Base-by-base conservation (phyloP, 2,329 filamentous ascomycete species). In the Capronia epimyces region DNA sequence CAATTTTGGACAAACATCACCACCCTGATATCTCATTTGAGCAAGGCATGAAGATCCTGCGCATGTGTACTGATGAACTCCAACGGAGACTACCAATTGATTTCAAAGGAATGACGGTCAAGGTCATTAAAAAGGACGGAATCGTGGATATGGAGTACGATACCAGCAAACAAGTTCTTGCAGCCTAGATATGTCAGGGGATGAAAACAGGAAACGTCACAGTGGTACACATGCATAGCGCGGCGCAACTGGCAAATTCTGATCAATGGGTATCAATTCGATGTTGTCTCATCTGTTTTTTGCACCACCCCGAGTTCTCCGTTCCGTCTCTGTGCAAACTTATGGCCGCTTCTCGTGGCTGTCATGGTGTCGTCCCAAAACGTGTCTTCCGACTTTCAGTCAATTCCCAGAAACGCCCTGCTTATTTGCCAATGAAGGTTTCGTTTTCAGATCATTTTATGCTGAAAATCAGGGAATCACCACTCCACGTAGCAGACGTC, bases 1-100 rank as follows among this genome's bases (percentile, higher is more conserved):
- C 89, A 5, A 94, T 95, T 62, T 82, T 98, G 45, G 93, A 98
- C 75, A 98, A 98, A 77, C 93, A 98, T 70, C 93, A 98, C 70
- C 87, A 96, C 66, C 91, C 93, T 42, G 86, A 96, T 66, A 97
- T 98, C 70, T 81, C 80, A 55, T 83, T 93, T 48, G 89, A 86
- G 57, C 81, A 95, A 70, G 93, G 93, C 50, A 81, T 95, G 73
- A 93, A 95, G 77, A 82, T 98, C 57, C 76, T 98, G 65, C 84
- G 82, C 64, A 86, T 96, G 84, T 98, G 93, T 75, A 93, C 88
- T 61, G 90, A 97, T 69, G 93, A 98, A 77, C 75, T 98, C 67
- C 95, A 96, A 81, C 83, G 93, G 69, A 82, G 94, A 72, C 81
- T 98, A 77, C 93, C 93, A 53, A 90, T 98, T 67, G 93, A 98